A percentile compares a stretch with the other conserved stretches of the same genome.
Evolutionary conservation across 352 stramenopile genomes (phyloP).

Genomic region (Poterioochromonas sp.): DNA sequence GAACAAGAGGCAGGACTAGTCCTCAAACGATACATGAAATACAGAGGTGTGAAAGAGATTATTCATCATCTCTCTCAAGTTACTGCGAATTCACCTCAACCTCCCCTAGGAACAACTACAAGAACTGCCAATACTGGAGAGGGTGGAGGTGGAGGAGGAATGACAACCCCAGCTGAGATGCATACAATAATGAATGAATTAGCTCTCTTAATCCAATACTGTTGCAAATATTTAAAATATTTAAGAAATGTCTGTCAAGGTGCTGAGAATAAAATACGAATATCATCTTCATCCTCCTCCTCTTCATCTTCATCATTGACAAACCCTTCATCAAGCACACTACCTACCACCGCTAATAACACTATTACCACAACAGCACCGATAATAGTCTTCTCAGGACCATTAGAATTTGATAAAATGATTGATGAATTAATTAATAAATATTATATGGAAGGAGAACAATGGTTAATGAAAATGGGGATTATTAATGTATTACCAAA

Average conservation of each 20-base stretch:
- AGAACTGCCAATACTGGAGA: neutral
- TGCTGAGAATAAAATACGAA: neutral
- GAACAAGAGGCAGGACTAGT: slow-evolving; percentile 15
- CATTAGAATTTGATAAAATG: slow-evolving; percentile 31
- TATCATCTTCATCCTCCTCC: neutral
- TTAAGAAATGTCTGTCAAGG: slow-evolving; percentile 27
- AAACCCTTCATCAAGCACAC: too few relatives aligned
- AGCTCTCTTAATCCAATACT: slow-evolving; percentile 32
- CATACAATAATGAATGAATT: slow-evolving; percentile 32
- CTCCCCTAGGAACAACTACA: too few relatives aligned
- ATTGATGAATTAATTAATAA: slow-evolving; percentile 30
- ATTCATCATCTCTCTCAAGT: neutral
- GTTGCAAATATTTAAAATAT: slow-evolving; percentile 23
- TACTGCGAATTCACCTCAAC: neutral
- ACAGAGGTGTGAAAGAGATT: neutral
- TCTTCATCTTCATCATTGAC: neutral
- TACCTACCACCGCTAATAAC: neutral
- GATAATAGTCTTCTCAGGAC: slow-evolving; percentile 18
- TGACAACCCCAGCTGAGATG: slow-evolving; percentile 4
- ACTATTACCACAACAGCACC: neutral
- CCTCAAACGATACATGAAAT: slow-evolving; percentile 34
- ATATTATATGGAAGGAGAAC: slow-evolving; percentile 30
- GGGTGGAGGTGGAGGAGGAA: too few relatives aligned
- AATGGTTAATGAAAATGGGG: slow-evolving; percentile 13
- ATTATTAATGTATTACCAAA: neutral